Evolutionary conservation across 331 rosid genomes (phyloP).

Genomic region (Malus hybrid): DNA sequence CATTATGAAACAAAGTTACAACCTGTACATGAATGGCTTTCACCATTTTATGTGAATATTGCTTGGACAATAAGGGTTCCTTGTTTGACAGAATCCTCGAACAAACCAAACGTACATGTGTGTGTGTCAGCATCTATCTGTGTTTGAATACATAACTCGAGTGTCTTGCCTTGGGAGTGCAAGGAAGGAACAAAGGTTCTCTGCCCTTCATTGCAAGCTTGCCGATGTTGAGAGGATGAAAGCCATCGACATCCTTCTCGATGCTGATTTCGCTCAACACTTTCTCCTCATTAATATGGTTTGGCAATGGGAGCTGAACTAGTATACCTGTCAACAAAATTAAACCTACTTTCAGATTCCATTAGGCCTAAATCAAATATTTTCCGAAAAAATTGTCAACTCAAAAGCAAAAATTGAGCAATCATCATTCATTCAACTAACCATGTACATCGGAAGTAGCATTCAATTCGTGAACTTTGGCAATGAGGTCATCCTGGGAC

Average conservation of each 20-base stretch:
- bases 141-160: background rate
- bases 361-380: background rate
- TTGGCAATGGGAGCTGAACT: conserved; percentile 92
- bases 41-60: background rate
- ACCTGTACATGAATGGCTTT: background rate
- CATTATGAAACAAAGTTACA: background rate
- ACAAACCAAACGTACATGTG: background rate
- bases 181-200: conserved; percentile 78
- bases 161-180: conserved; percentile 75
- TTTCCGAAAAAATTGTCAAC: background rate
- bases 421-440: conserved; percentile 6
- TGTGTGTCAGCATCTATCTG: background rate
- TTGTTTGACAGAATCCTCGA: background rate
- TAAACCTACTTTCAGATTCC: background rate
- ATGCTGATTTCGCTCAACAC: conserved; percentile 74
- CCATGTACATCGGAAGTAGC: conserved; percentile 70
- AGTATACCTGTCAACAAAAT: conserved; percentile 54
- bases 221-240: conserved; percentile 92
- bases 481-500: conserved; percentile 49
- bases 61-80: conserved; percentile 1
- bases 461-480: conserved; percentile 58
- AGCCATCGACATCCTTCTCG: conserved; percentile 91
- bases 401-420: background rate
- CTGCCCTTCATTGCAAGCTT: conserved; percentile 96
- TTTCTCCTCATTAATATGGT: conserved; percentile 76